Evolutionary conservation across 257 asterid species (phyloP), one percentile per base, ranked within the genome.

Genomic region (Lithospermum erythrorhizon): DNA sequence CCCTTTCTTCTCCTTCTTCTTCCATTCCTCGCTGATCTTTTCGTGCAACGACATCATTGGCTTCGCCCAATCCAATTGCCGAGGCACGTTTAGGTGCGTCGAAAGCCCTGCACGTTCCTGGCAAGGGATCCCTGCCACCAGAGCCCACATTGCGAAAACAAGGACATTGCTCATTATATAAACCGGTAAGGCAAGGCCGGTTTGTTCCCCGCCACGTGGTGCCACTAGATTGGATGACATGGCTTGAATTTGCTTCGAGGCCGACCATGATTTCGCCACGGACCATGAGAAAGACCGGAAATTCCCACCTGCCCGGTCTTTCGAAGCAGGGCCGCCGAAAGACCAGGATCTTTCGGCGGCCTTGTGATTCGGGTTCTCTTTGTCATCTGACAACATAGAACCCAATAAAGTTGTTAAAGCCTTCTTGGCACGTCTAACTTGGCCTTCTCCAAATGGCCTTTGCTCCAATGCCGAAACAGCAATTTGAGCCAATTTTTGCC

Each of bases 121-220:
- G 47, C 98, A 91, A 0, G 96, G 98, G 14, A 91, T 65, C 4
- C 95, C 98, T 0, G 95, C 86, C 64, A 91, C 98, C 21, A 91
- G 19, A 0, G 87, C 81, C 97, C 96, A 88, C 95, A 86, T 81
- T 52, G 82, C 90, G 17, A 91, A 82, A 19, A 91, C 88, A 0
- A 88, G 29, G 0, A 81, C 64, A 17, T 80, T 71, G 71, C 81
- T 82, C 84, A 88, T 81, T 0, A 80, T 62, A 21, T 83, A 88
- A 2, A 85, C 79, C 17, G 97, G 86, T 54, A 80, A 23, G 6
- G 90, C 84, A 45, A 83, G 61, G 1, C 94, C 90, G 0, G 56
- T 71, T 0, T 87, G 57, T 69, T 88, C 98, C 0, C 69, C 85
- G 0, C 95, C 94, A 9, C 90, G 93, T 20, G 98, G 95, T 59